These are phyloP conservation scores for Cylindrotheca fusiformis DNA, from an alignment of 108 stramenopile species.

Conservation along the genomic window DNA sequence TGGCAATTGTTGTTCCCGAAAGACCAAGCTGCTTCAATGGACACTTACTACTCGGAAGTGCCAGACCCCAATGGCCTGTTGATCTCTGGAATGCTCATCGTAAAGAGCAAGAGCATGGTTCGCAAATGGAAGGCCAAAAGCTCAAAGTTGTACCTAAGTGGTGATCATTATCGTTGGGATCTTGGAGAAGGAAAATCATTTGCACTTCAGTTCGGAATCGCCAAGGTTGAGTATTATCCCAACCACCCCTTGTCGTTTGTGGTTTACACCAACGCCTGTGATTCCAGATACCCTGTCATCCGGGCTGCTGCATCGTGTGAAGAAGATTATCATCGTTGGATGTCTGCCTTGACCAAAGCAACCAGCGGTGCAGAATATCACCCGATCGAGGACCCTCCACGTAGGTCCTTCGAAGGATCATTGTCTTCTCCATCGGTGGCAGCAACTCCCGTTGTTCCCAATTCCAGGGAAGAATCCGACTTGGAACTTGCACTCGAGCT, in stretches of 20 bases:
- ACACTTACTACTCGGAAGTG: neutral
- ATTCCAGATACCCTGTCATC: slow-evolving; percentile 32
- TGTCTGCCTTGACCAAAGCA: slow-evolving; percentile 31
- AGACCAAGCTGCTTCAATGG: neutral
- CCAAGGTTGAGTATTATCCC: slow-evolving; percentile 33
- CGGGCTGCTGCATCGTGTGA: slow-evolving; percentile 31
- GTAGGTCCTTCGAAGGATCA: neutral
- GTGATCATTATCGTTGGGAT: slow-evolving; percentile 28
- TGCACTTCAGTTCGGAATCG: slow-evolving; percentile 31
- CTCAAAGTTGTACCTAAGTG: slow-evolving; percentile 14
- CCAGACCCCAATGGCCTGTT: slow-evolving; percentile 4
- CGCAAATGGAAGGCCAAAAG: slow-evolving; percentile 33
- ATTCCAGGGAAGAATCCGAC: neutral
- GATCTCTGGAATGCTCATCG: slow-evolving; percentile 23
- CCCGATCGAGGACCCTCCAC: neutral
- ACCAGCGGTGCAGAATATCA: slow-evolving; percentile 26
- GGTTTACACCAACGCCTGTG: slow-evolving; percentile 30
- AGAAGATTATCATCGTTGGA: slow-evolving; percentile 41
- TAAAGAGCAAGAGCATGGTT: slow-evolving; percentile 23
- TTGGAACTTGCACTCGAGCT: neutral
- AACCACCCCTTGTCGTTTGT: slow-evolving; percentile 37
- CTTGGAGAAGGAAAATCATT: slow-evolving; percentile 22
- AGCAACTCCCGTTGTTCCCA: too few relatives aligned
- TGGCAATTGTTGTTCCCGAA: slow-evolving; percentile 30
- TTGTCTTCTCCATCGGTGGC: too few relatives aligned